Base-by-base conservation (phyloP, 2,329 filamentous ascomycete genomes). In the Plenodomus tracheiphilus region DNA sequence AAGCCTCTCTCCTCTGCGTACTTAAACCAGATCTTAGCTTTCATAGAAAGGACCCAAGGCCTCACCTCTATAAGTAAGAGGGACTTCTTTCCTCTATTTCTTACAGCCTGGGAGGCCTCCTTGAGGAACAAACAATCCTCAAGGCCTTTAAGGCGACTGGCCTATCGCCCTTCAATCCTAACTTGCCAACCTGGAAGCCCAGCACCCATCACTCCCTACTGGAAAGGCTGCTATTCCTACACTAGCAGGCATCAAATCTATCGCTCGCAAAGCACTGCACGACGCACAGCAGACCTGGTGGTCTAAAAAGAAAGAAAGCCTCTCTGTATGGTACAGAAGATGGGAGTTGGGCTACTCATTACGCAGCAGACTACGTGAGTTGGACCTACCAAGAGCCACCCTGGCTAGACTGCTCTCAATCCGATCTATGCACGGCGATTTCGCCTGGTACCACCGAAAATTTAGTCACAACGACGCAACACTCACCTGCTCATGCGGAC, bases 391-490 rank as follows among this genome's bases (percentile, higher is more conserved):
- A 42, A 28, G 45, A 35, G 21, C 39, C 10, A 43, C 13, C 10
- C 13, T 51, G 22, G 49, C 43, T 8, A 28, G 37, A 22, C 43
- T 51, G 3, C 43, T 51, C 1, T 28, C 44, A 30, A 44, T 47
- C n/a, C 17, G 22, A 9, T 22, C 44, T 34, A 43, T n/a, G 25
- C 44, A 51, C 30, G 32, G 28, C 13, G 49, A 51, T 22, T 51
- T 51, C 35, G 35, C 43, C 13, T 51, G 39, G 49, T n/a, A n/a
- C n/a, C n/a, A n/a, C n/a, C n/a, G n/a, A n/a, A n/a, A n/a, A n/a
- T n/a, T n/a, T n/a, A n/a, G n/a, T n/a, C n/a, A n/a, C n/a, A n/a
- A n/a, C n/a, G n/a, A n/a, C n/a, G n/a, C n/a, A n/a, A n/a, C n/a
- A n/a, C n/a, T n/a, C n/a, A n/a, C n/a, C n/a, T n/a, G n/a, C n/a